phyloP scores from a whole-genome alignment of 2,329 filamentous ascomycete genomes.

The Dothideomycetes sp. region DNA sequence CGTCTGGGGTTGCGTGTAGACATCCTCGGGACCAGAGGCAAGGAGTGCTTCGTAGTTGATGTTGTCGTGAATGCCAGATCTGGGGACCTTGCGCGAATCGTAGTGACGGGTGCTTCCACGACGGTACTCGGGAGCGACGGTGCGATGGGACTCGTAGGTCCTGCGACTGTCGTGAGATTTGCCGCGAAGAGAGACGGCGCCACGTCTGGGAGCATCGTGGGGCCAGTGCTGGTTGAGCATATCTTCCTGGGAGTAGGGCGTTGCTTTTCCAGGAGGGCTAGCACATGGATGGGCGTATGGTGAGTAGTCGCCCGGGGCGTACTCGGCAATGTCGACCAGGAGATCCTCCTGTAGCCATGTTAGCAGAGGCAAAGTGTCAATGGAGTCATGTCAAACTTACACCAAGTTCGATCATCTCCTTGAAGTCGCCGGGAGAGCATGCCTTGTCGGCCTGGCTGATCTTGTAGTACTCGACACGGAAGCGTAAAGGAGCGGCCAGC shows the following conservation, averaged over 20 bases:
- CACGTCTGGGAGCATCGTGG: neutral
- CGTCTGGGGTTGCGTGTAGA: conserved; percentile 23
- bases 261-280: too few relatives aligned
- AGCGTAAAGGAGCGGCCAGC: conserved; percentile 5
- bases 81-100: neutral
- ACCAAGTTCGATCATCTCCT: neutral
- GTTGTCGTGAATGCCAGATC: neutral
- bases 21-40: neutral
- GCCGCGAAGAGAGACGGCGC: neutral
- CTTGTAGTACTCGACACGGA: conserved; percentile 18
- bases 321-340: neutral
- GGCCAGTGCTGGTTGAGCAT: too few relatives aligned
- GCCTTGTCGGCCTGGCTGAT: conserved; percentile 14
- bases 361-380: neutral
- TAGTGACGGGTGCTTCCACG: neutral
- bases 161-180: neutral
- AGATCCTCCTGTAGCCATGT: conserved; percentile 1
- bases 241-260: too few relatives aligned
- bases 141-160: too few relatives aligned
- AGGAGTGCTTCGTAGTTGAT: neutral
- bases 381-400: conserved; percentile 1
- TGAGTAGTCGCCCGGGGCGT: too few relatives aligned
- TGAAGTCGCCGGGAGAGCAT: neutral
- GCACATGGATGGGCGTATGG: too few relatives aligned
- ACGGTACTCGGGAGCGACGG: neutral